These are phyloP conservation scores for Tilletia caries DNA, from an alignment of 1,284 basidiomycete species.

Conservation along the genomic window DNA sequence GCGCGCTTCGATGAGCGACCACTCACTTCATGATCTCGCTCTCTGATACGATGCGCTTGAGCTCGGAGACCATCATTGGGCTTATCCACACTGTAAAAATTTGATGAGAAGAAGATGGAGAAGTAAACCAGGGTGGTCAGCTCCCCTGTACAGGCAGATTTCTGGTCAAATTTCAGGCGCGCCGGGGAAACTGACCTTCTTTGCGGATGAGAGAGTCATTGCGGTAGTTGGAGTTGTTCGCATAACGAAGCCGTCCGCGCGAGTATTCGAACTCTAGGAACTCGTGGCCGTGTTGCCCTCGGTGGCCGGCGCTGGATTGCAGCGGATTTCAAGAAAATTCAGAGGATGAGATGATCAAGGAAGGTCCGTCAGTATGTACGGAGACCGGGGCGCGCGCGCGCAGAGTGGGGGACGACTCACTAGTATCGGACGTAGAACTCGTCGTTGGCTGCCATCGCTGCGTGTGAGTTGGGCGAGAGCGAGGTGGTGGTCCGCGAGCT, in stretches of 20 bases:
- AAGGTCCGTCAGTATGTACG: too few relatives aligned
- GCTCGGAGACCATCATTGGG: constrained; percentile 82
- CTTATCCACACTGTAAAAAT: constrained; percentile 83
- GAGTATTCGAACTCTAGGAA: constrained; percentile 99
- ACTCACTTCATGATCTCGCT: constrained; percentile 90
- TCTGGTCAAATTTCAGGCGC: too few relatives aligned
- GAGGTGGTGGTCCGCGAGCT: constrained; percentile 3
- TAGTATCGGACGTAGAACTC: constrained; percentile 54
- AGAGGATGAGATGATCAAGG: too few relatives aligned
- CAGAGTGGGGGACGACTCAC: constrained; percentile 27
- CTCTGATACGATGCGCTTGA: constrained; percentile 88
- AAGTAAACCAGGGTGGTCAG: not conserved
- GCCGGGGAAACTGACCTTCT: constrained; percentile 89
- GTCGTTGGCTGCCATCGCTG: constrained; percentile 26
- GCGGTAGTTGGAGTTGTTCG: constrained; percentile 98
- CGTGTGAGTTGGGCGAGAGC: not conserved
- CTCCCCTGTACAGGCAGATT: too few relatives aligned
- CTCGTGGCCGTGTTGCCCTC: constrained; percentile 52
- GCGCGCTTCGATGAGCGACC: not conserved
- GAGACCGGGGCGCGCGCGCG: too few relatives aligned
- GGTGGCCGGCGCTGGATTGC: constrained; percentile 46
- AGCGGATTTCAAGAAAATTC: not conserved
- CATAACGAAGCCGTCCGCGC: constrained; percentile 90
- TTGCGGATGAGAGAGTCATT: constrained; percentile 96
- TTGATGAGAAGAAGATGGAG: constrained; percentile 1